These are phyloP conservation scores for Podospora tetraspora DNA, from an alignment of 495 filamentous ascomycete genomes.

Conservation along the genomic window DNA sequence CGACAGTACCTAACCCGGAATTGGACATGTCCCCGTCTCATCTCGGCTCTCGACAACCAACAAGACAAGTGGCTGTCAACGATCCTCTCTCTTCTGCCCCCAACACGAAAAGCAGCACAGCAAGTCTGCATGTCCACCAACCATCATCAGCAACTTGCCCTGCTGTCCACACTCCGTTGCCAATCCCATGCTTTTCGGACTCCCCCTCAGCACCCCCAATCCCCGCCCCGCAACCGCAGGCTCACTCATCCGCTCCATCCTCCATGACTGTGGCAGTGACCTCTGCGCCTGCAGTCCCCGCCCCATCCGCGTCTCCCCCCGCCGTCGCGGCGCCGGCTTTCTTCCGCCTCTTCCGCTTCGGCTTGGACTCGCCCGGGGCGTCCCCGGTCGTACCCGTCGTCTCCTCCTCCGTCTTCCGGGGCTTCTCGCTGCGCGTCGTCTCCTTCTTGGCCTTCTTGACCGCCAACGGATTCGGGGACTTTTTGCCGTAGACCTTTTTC, in stretches of 20 bases:
- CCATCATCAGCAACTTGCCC: neutral
- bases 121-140: neutral
- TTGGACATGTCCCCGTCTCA: neutral
- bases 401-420: constrained; percentile 16
- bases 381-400: constrained; percentile 7
- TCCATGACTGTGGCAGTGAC: neutral
- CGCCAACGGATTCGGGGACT: constrained; percentile 84
- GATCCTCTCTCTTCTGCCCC: neutral
- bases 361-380: constrained; percentile 21
- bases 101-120: too few species aligned
- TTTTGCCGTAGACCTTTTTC: constrained; percentile 57
- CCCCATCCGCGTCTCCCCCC: constrained; percentile 9
- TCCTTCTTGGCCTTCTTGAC: constrained; percentile 61
- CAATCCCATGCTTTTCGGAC: neutral
- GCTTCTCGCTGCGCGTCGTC: constrained; percentile 12
- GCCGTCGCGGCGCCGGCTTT: constrained; percentile 32
- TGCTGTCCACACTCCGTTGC: neutral
- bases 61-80: neutral
- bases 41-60: neutral
- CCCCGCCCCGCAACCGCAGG: neutral
- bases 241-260: neutral
- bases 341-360: constrained; percentile 44
- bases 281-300: constrained; percentile 7
- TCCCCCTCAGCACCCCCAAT: neutral
- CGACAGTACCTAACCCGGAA: neutral